These are phyloP conservation scores for Angomonas desouzai DNA, from an alignment of 208 protist genomes.

Conservation along the genomic window DNA sequence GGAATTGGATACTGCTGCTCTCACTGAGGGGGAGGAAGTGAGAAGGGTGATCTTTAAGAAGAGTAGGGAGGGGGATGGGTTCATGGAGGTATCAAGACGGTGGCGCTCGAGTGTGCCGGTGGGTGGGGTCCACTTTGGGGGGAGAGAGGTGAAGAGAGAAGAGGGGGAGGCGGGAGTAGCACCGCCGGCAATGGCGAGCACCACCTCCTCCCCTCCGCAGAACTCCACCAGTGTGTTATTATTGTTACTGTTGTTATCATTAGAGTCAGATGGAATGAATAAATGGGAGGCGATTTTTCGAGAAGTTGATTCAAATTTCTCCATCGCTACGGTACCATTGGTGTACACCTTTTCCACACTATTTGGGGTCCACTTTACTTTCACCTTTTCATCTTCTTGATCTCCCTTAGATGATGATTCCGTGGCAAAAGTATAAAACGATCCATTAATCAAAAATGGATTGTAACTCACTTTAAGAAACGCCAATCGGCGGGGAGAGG, in stretches of 20 bases:
- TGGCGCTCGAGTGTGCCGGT: neutral
- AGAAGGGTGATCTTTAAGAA: neutral
- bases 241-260: neutral
- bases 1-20: neutral
- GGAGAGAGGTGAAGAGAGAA: neutral
- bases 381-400: neutral
- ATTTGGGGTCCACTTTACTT: neutral
- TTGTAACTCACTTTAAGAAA: slow-evolving; percentile 20
- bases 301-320: neutral
- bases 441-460: slow-evolving; percentile 31
- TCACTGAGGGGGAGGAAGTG: neutral
- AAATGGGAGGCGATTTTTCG: neutral
- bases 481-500: neutral
- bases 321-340: neutral
- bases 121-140: neutral
- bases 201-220: slow-evolving; percentile 5
- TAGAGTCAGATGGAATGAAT: neutral
- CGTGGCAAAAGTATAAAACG: slow-evolving; percentile 13
- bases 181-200: neutral
- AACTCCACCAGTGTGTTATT: neutral
- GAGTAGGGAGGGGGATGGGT: too few relatives aligned
- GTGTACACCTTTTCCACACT: neutral
- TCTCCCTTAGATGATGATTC: neutral
- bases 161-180: neutral
- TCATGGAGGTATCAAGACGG: neutral